A percentile compares a stretch with the other conserved stretches of the same genome.
These are phyloP conservation scores for Candida taoyuanica DNA, from an alignment of 805 yeast species.

Conservation along the genomic window DNA sequence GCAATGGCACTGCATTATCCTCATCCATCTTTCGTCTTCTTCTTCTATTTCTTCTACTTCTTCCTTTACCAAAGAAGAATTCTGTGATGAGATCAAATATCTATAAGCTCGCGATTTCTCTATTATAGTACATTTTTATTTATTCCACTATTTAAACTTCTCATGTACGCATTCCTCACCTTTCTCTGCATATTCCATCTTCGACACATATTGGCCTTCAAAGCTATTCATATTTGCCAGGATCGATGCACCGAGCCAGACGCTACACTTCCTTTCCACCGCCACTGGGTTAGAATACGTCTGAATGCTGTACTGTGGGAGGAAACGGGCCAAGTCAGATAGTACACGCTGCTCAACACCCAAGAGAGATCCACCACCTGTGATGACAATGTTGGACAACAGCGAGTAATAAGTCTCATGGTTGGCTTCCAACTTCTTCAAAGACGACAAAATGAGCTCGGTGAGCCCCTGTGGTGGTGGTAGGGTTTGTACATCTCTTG, in stretches of 20 bases:
- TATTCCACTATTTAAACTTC: constrained; percentile 34
- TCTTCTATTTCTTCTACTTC: too few relatives aligned
- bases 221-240: constrained; percentile 74
- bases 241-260: constrained; percentile 82
- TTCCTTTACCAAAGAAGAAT: too few relatives aligned
- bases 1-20: too few relatives aligned
- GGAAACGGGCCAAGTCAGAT: constrained; percentile 52
- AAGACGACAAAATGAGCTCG: constrained; percentile 35
- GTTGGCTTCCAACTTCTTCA: constrained; percentile 39
- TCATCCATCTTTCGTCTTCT: too few relatives aligned
- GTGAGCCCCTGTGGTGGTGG: constrained; percentile 28
- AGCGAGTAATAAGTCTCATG: constrained; percentile 37
- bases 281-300: constrained; percentile 62
- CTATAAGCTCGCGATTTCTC: too few relatives aligned
- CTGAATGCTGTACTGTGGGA: constrained; percentile 58
- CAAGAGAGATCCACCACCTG: constrained; percentile 73
- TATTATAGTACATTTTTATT: not conserved
- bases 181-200: constrained; percentile 65
- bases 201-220: constrained; percentile 74
- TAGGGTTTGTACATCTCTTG: constrained; percentile 26
- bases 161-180: constrained; percentile 49
- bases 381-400: constrained; percentile 64
- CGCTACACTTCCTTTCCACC: constrained; percentile 59
- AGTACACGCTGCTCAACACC: constrained; percentile 65
- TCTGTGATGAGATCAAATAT: too few relatives aligned